Base-by-base conservation (phyloP, 1,139 yeast species). In the Hansenula lynferdii region DNA sequence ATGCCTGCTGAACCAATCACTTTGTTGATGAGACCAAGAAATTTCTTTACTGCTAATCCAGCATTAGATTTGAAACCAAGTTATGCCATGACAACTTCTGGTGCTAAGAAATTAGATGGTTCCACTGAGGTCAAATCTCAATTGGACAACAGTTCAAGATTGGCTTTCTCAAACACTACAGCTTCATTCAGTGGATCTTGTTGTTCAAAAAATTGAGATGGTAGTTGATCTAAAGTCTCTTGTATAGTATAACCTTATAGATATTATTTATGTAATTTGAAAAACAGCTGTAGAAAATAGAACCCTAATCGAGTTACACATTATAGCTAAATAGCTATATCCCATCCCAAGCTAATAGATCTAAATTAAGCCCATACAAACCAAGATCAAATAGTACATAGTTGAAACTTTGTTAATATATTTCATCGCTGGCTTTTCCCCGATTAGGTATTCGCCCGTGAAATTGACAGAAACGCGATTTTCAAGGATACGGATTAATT, bases 1-100 rank as follows among this genome's bases (percentile, higher is more conserved):
- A 84, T 84, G 94, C 94, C 94, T 36, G 82, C 89, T 29, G 95
- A 84, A 64, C 82, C 85, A 53, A 79, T 82, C 54, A 77, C 81
- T 45, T 69, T 85, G 50, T 69, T 80, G 67, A 67, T 84, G 60
- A 75, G 92, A 61, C 94, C 94, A 51, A 73, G 92, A 60, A 80
- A 84, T 62, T 77, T 84, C 66, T 84, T 84, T 70, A 65, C 70
- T 30, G 85, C 80, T 60, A 84, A 83, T 59, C 94, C 95, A 27
- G 84, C 76, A 35, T 69, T 84, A 50, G 92, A 84, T 53, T 75
- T 84, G 44, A 76, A 75, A 51, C 92, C 94, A 41, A 76, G 84
- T 9, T 77, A 75, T 54, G 77, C 81, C 33, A 70, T 69, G 67
- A 80, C 85, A 36, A 80, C 87, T 16, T 59, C 67, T 22, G 78